Evolutionary conservation across 495 filamentous ascomycete genomes (phyloP), one percentile per base, ranked within the genome.

Genomic region (Letharia lupina): DNA sequence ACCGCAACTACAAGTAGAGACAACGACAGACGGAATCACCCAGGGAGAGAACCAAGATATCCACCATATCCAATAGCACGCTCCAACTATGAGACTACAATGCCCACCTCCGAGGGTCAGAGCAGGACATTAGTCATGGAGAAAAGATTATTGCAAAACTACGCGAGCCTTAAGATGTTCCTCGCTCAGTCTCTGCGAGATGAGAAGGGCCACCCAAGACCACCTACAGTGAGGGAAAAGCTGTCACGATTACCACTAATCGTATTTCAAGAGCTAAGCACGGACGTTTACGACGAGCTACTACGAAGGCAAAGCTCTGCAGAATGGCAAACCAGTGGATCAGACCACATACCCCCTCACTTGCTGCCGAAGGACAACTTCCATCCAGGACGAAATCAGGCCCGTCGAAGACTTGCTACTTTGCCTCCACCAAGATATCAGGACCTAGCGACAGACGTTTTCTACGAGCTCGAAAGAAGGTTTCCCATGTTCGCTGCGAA

Each of bases 341-440:
- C 69, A 70, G 62, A 63, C 52, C 66, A 70, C 66, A 74, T 84
- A 4, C 91, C 91, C 15, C 80, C 84, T 28, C 93, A 84, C 73
- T 81, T 98, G 13, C 79, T 90, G 31, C 90, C 94, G 9, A 91
- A 92, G 73, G 79, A 85, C 28, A 88, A 88, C 64, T 98, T 97
- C 77, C 94, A 98, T 77, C 91, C 91, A 31, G 97, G 97, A 77
- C 87, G 94, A 59, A 98, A 98, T 73, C 92, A 97, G 75, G 94
- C 94, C 10, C 84, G 94, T 60, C 90, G 96, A 77, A 96, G 94
- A 75, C 86, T 98, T 18, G 90, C 91, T 3, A 94, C 91, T 1
- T 83, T 98, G 10, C 89, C 91, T 35, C 84, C 88, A 35, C 85
- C 88, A 16, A 81, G 92, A 37, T 98, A 98, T 73, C 82, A 90